Evolutionary conservation across 805 yeast species (phyloP), one percentile per base, ranked within the genome.

Genomic region (Candida nitratophila): DNA sequence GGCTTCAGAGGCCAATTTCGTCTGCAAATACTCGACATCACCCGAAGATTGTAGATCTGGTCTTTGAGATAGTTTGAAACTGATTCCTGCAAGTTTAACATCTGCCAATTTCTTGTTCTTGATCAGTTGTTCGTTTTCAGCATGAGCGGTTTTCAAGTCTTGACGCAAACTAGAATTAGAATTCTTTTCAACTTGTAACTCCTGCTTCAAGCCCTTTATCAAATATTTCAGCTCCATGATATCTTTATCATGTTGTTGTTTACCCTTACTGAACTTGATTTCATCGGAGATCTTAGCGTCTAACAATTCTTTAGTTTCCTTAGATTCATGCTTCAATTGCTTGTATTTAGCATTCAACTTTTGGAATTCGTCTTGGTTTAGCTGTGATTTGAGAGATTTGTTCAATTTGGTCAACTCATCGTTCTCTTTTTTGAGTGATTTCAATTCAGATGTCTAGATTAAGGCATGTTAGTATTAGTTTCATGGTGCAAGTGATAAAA

Each of bases 1-100:
- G 7, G 81, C 70, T 41, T 79, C 82, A n/a, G 82, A 70, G 2
- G 83, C 81, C 2, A 80, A 57, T 51, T 86, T 71, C 2, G 81
- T 74, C 50, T 81, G 83, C 14, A 85, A 60, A 51, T 83, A 64
- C 29, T 73, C 70, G 42, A 82, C 54, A 47, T 83, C 87, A 38
- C 38, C 2, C 10, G 46, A 26, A 22, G 21, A n/a, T 29, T 27
- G n/a, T 37, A 45, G 16, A 15, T 46, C 52, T 16, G 62, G 55
- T 44, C 53, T 56, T 17, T 53, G 52, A 9, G 63, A 53, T 6
- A 57, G 39, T 41, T 61, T 60, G 33, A 65, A 50, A 15, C 53
- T 61, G 43, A 56, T 40, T 44, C 63, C 65, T 1, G 69, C 65
- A 24, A 60, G 38, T 39, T 58, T 57, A 29, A 63, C 59, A 45